phyloP scores from a whole-genome alignment of 2,329 filamentous ascomycete genomes.

The Claviceps capensis region DNA sequence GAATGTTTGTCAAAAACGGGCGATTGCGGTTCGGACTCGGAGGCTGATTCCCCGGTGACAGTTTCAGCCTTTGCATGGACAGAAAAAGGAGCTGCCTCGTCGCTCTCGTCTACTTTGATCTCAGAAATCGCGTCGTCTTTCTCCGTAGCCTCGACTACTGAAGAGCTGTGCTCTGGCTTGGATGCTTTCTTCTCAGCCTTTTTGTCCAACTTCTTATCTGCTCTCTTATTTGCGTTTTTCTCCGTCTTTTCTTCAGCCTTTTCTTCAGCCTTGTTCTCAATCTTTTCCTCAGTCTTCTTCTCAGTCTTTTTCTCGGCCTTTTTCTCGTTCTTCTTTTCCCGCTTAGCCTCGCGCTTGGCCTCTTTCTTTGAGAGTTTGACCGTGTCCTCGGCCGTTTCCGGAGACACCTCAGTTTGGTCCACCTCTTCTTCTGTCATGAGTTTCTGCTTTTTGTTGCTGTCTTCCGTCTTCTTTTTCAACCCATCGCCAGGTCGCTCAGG shows the following conservation, averaged over 20 bases:
- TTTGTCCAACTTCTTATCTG: too few relatives aligned
- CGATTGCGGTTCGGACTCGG: constrained; percentile 34
- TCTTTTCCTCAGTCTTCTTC: constrained; percentile 18
- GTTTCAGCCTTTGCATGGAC: constrained; percentile 27
- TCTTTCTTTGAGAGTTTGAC: constrained; percentile 38
- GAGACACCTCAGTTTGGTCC: constrained; percentile 9
- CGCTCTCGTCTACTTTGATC: background rate
- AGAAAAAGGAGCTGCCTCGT: constrained; percentile 12
- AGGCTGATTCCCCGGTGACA: constrained; percentile 30
- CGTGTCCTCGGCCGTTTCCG: constrained; percentile 32
- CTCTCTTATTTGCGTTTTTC: constrained; percentile 4
- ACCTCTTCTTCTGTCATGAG: constrained; percentile 15
- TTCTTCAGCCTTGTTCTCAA: constrained; percentile 12
- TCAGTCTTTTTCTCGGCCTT: constrained; percentile 19
- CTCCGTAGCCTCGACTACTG: too few relatives aligned
- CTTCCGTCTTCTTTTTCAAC: constrained; percentile 32
- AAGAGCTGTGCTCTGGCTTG: too few relatives aligned
- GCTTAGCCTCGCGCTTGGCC: constrained; percentile 31
- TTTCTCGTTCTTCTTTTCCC: constrained; percentile 26
- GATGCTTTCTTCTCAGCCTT: too few relatives aligned
- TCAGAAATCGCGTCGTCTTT: constrained; percentile 9
- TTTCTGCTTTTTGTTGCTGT: constrained; percentile 45
- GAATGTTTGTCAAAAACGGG: constrained; percentile 44
- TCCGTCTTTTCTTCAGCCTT: constrained; percentile 16
- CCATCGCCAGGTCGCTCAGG: constrained; percentile 51